phyloP scores from a whole-genome alignment of 2,329 filamentous ascomycete genomes.

The Cadophora sp. region DNA sequence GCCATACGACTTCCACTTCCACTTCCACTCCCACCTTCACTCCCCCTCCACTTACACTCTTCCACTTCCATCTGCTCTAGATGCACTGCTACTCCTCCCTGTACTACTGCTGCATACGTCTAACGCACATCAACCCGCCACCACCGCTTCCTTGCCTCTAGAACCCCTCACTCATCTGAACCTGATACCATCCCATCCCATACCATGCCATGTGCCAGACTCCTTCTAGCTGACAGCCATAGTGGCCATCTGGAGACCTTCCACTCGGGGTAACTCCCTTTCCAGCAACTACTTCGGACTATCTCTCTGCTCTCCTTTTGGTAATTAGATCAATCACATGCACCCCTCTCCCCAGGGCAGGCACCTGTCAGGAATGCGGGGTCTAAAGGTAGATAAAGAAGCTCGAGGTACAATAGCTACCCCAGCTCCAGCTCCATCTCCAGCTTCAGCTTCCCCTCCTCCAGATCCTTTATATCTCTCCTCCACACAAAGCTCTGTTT shows the following conservation, averaged over 20 bases:
- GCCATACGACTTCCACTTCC: background rate
- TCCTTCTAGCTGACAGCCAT: slow-evolving; percentile 12
- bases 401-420: slow-evolving; percentile 11
- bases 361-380: slow-evolving; percentile 20
- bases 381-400: slow-evolving; percentile 13
- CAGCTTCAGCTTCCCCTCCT: background rate
- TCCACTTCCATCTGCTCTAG: background rate
- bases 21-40: background rate
- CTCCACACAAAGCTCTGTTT: background rate
- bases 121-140: slow-evolving; percentile 9
- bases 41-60: background rate
- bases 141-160: slow-evolving; percentile 1
- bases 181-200: background rate
- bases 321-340: slow-evolving; percentile 23
- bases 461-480: background rate
- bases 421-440: background rate
- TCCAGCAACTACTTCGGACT: background rate
- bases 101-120: background rate
- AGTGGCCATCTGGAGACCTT: background rate
- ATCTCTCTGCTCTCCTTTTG: background rate
- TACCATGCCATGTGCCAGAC: background rate
- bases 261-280: slow-evolving; percentile 7
- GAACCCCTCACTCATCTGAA: slow-evolving; percentile 1
- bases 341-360: slow-evolving; percentile 15
- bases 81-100: background rate